Percentiles rank a stretch among this genome's conserved stretches.
Evolutionary conservation across 805 yeast genomes (phyloP).

Genomic region (Suhomyces prunicola): DNA sequence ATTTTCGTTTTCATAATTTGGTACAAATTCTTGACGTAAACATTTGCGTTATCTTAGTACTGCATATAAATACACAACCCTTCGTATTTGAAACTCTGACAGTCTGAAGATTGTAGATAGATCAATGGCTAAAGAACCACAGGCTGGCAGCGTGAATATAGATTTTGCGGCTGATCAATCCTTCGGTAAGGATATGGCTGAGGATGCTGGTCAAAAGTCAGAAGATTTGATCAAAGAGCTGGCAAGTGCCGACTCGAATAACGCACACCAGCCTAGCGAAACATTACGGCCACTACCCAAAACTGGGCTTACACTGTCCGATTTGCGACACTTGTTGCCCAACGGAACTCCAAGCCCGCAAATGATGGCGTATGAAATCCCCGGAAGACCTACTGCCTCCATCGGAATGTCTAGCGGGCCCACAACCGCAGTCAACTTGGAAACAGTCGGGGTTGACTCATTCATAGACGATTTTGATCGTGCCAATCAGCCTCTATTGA

Average conservation of each 20-base stretch:
- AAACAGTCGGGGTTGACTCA: constrained; percentile 10
- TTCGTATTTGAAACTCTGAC: not conserved
- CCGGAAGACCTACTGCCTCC: not conserved
- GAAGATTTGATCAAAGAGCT: not conserved
- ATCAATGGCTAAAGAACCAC: not conserved
- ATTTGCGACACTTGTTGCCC: constrained; percentile 1
- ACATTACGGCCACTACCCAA: not conserved
- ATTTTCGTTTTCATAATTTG: constrained; percentile 75
- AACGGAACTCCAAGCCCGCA: not conserved
- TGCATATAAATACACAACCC: not conserved
- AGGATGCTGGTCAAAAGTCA: not conserved
- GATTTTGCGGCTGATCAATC: not conserved
- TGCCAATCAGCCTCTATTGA: not conserved
- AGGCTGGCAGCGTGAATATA: not conserved
- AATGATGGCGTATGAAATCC: not conserved
- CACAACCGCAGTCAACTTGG: constrained; percentile 21
- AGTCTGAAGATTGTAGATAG: not conserved
- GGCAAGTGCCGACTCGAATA: not conserved
- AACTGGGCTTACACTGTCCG: not conserved
- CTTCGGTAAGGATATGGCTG: not conserved
- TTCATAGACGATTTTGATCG: not conserved
- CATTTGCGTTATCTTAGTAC: not conserved
- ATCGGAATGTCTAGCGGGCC: constrained; percentile 11
- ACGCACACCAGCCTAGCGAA: not conserved
- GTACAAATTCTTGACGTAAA: constrained; percentile 58